Base-by-base conservation (phyloP, 305 asterid species). In the Withania somnifera region DNA sequence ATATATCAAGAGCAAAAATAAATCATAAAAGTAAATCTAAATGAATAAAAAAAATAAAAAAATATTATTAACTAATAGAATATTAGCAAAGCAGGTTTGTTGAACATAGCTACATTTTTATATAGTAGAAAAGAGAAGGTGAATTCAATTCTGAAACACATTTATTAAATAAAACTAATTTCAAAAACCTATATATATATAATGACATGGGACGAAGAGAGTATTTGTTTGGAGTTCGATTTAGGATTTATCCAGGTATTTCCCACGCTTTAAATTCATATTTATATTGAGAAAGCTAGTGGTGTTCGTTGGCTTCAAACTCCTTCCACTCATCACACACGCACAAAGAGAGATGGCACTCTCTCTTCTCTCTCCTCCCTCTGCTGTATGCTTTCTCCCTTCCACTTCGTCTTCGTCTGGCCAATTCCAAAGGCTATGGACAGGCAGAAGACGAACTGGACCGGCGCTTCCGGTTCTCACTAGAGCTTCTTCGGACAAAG, bases 401-500 rank as follows among this genome's bases (percentile, higher is more conserved):
- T 17, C 87, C 17, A 22, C 86, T 54, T 32, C 69, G 38, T 28
- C 61, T 38, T 28, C 61, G 9, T 78, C 87, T 57, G 78, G 64
- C 2, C 52, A 50, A n/a, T 63, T 22, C 81, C 68, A 19, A n/a
- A 85, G 84, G 82, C 26, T 84, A 19, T 83, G 79, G 66, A 6
- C 15, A 36, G 86, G 73, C 78, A 84, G 84, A 81, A 85, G 88
- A 83, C 47, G 81, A 38, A 75, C 45, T 45, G 80, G 28, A 28
- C 45, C 45, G 79, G 61, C 68, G 69, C 15, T 71, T 71, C 89
- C 90, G 28, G 85, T 90, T 45, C 76, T 73, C 36, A 92, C 85
- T 24, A 86, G 86, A 86, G 96, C 97, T 86, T 87, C 98, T 11
- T 8, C 61, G 24, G 90, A 88, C 51, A 84, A 88, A 28, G 97